phyloP scores from a whole-genome alignment of 345 rosid genomes.

The Eucalyptus rudis region DNA sequence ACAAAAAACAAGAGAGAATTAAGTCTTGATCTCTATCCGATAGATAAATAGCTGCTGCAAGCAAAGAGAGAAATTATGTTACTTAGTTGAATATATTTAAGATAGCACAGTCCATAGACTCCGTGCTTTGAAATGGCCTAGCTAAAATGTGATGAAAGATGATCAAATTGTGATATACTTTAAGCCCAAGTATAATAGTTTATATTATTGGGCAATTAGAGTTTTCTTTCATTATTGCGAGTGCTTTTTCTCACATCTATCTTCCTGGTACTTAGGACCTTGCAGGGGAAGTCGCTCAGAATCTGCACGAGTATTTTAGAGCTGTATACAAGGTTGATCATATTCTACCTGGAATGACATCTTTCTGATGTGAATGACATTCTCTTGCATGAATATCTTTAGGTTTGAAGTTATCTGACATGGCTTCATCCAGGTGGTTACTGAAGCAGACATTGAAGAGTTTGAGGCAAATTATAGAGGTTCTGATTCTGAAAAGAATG shows the following conservation, averaged over 20 bases:
- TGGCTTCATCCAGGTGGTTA: constrained; percentile 15
- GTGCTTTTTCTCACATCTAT: not conserved
- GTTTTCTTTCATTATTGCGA: not conserved
- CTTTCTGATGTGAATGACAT: not conserved
- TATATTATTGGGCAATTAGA: not conserved
- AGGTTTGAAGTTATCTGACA: not conserved
- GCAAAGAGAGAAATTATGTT: not conserved
- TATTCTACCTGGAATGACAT: not conserved
- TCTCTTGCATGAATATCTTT: not conserved
- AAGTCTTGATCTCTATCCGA: not conserved
- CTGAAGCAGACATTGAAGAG: constrained; percentile 78
- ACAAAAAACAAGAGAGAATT: not conserved
- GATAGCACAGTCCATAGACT: not conserved
- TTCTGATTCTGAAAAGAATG: constrained; percentile 84
- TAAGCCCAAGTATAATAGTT: not conserved
- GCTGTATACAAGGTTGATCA: constrained; percentile 39
- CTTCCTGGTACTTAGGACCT: constrained; percentile 37
- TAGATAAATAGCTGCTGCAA: not conserved
- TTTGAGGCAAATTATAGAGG: constrained; percentile 85
- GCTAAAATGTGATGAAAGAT: not conserved
- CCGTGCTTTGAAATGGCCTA: not conserved
- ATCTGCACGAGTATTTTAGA: constrained; percentile 62
- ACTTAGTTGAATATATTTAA: not conserved
- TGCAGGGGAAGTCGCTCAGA: constrained; percentile 62
- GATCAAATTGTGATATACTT: not conserved